A percentile compares a stretch with the other conserved stretches of the same genome.
Evolutionary conservation across 2,329 filamentous ascomycete genomes (phyloP).

Genomic region (Ambrosiella cleistominuta): DNA sequence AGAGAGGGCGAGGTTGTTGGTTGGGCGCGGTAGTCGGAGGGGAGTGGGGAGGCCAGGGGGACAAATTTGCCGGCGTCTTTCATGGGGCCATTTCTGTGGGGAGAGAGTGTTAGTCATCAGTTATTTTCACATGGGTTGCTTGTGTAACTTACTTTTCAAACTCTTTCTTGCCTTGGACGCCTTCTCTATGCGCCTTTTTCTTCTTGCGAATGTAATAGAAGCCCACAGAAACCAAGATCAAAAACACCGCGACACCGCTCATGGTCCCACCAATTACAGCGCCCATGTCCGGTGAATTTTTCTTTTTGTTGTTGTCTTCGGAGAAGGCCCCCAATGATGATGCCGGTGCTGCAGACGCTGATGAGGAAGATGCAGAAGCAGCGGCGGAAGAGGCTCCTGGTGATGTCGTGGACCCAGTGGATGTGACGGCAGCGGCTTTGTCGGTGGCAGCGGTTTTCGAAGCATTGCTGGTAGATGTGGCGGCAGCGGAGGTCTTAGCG

Average conservation of each 20-base stretch:
- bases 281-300: conserved; percentile 20
- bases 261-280: conserved; percentile 38
- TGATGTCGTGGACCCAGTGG: conserved; percentile 9
- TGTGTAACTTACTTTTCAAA: conserved; percentile 16
- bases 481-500: not conserved
- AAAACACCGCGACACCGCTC: conserved; percentile 30
- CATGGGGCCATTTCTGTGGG: not conserved
- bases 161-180: conserved; percentile 3
- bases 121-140: too few relatives aligned
- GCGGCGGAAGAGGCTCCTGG: not conserved
- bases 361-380: not conserved
- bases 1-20: conserved; percentile 1
- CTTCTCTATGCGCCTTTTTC: conserved; percentile 22
- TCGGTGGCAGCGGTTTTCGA: conserved; percentile 7
- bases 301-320: conserved; percentile 14
- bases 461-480: not conserved
- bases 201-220: conserved; percentile 28
- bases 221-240: conserved; percentile 24
- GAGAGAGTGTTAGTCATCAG: not conserved
- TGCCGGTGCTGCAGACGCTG: not conserved
- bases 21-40: conserved; percentile 13
- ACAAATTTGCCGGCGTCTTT: conserved; percentile 14
- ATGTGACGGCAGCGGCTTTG: conserved; percentile 11
- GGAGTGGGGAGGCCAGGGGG: conserved; percentile 12
- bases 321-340: conserved; percentile 6